These are phyloP conservation scores for Lactarius vividus DNA, from an alignment of 768 basidiomycete species.

Conservation along the genomic window DNA sequence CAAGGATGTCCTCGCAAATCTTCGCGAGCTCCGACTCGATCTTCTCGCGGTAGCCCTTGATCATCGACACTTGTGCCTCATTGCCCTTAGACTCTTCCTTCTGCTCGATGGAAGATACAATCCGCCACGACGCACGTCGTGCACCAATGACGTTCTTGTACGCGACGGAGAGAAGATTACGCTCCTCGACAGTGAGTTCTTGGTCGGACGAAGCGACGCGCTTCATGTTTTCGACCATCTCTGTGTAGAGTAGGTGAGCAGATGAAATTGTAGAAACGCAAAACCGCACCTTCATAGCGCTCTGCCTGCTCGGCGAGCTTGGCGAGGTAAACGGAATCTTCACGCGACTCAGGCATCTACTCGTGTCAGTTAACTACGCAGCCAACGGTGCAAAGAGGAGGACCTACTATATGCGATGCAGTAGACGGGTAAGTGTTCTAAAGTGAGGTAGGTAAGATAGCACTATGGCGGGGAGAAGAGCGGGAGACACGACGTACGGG, in stretches of 20 bases:
- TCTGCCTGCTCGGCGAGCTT: slow-evolving; percentile 99
- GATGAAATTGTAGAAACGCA: slow-evolving; percentile 18
- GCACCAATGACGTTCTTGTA: slow-evolving; percentile 99
- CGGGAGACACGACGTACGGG: slow-evolving; percentile 20
- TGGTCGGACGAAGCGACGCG: slow-evolving; percentile 95
- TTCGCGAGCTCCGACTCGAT: slow-evolving; percentile 95
- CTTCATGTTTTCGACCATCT: slow-evolving; percentile 99
- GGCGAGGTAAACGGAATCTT: slow-evolving; percentile 99
- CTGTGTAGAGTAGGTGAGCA: slow-evolving; percentile 38
- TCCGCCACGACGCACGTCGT: slow-evolving; percentile 96
- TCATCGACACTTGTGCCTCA: slow-evolving; percentile 93
- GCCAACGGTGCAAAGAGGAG: background rate
- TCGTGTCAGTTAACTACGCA: slow-evolving; percentile 14
- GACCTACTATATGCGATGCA: slow-evolving; percentile 26
- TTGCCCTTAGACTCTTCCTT: slow-evolving; percentile 99
- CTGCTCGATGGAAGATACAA: slow-evolving; percentile 97
- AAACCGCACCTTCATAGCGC: slow-evolving; percentile 86
- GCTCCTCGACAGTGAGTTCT: slow-evolving; percentile 97
- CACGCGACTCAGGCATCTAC: slow-evolving; percentile 83
- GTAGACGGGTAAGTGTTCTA: slow-evolving; percentile 21
- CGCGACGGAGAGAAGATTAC: slow-evolving; percentile 94
- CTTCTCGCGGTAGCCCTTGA: slow-evolving; percentile 97
- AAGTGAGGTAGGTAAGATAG: slow-evolving; percentile 27
- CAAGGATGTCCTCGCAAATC: slow-evolving; percentile 98
- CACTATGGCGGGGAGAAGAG: slow-evolving; percentile 11